Percentiles rank a stretch among this genome's conserved stretches.
Conservation (phyloP, 1,284 basidiomycete species). For the Rhodofomes roseus region DNA sequence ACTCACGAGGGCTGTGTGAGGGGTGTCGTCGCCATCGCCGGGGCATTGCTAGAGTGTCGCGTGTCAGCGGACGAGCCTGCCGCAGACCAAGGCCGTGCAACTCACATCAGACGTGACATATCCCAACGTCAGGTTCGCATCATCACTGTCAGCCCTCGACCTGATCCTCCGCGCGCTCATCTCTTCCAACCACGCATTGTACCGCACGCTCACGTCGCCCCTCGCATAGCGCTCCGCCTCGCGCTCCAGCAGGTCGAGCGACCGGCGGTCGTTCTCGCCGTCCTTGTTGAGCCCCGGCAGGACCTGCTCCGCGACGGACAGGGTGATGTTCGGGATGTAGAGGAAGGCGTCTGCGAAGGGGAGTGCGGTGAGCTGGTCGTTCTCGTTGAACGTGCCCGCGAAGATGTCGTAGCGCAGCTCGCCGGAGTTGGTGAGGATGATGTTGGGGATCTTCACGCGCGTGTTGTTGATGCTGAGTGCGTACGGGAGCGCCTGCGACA, state of each 20-base stretch:
- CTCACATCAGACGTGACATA: constrained; percentile 74
- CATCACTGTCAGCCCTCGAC: constrained; percentile 31
- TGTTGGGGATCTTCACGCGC: constrained; percentile 53
- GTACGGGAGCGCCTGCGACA: constrained; percentile 45
- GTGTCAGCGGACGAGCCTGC: neutral
- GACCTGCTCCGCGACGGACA: constrained; percentile 47
- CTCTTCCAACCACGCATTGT: constrained; percentile 49
- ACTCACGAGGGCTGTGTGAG: constrained; percentile 47
- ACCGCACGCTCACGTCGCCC: constrained; percentile 50
- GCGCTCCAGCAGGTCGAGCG: constrained; percentile 27
- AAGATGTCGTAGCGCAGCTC: constrained; percentile 75
- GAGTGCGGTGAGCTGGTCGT: constrained; percentile 73
- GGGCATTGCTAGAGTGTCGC: constrained; percentile 53
- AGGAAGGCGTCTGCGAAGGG: constrained; percentile 62
- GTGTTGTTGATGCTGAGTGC: constrained; percentile 61
- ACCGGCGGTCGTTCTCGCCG: constrained; percentile 32
- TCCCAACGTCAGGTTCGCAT: constrained; percentile 63
- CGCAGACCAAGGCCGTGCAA: too few species aligned
- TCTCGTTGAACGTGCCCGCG: constrained; percentile 68
- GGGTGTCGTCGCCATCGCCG: constrained; percentile 66
- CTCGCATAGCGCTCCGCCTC: constrained; percentile 42
- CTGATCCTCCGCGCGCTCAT: constrained; percentile 42
- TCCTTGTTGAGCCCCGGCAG: constrained; percentile 51
- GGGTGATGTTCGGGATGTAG: constrained; percentile 51
- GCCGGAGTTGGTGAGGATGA: constrained; percentile 73